Evolutionary conservation across 1,284 basidiomycete genomes (phyloP), one percentile per base, ranked within the genome.

Genomic region (Schizophyllum commune): DNA sequence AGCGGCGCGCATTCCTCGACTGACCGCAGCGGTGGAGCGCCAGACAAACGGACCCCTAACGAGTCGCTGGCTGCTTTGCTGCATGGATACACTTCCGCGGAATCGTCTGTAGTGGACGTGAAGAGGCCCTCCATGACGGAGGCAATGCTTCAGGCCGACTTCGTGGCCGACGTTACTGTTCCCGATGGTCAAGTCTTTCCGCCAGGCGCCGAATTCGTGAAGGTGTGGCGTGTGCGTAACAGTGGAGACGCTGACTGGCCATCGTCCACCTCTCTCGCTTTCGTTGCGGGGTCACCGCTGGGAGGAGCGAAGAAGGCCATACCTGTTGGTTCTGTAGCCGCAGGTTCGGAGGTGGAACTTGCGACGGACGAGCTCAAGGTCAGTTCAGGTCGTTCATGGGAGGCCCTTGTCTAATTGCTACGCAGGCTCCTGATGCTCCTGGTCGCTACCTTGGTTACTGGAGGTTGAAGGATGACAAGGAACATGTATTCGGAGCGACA

Each of bases 171-270:
- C 68, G 77, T 85, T 55, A 92, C 88, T 57, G 84, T 91, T 56
- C 77, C 81, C 8, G 88, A 90, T 67, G 91, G 91, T 1, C 88
- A 91, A 67, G 73, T 84, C 47, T 88, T 94, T 68, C 88, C 90
- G 54, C 86, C 91, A 5, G 91, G 91, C 54, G 90, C 89, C 0
- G 89, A 90, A 70, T 94, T 94, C 68, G 82, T 91, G 58, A 93
- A 94, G 73, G 83, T 83, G 21, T 94, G 91, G 91, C 77, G 79
- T 61, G 79, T 94, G 76, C 67, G 77, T 53, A 94, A 93, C 68
- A 79, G 79, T 63, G 85, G 91, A 11, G 67, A 68, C 15, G 63
- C 72, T 5, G 79, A 83, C 32, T 94, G 92, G 91, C 88, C 90
- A 1, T 77, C 79, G 52, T 73, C 74, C 8, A 91, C 89, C 1